A percentile compares a stretch with the other conserved stretches of the same genome.
Conservation (phyloP, 2,329 filamentous ascomycete genomes). For the Chrysoporthe puriensis region DNA sequence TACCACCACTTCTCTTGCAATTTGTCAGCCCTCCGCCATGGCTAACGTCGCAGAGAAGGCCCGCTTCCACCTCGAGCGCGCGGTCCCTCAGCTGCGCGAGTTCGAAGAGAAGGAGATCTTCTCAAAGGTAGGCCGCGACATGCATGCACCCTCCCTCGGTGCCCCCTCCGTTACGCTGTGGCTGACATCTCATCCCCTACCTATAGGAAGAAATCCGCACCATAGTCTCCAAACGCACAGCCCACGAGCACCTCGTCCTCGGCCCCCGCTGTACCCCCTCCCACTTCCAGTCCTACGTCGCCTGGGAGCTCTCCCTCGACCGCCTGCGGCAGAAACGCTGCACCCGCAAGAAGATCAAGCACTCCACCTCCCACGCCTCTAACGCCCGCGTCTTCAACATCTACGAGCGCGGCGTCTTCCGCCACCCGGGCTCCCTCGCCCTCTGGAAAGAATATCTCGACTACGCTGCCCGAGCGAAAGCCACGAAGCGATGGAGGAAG, state of each 20-base stretch:
- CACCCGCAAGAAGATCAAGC: constrained; percentile 76
- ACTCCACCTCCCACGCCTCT: constrained; percentile 68
- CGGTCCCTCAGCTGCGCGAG: constrained; percentile 88
- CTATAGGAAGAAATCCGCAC: constrained; percentile 82
- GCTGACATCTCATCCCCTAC: constrained; percentile 23
- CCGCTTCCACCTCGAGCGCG: constrained; percentile 90
- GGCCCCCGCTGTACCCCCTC: constrained; percentile 74
- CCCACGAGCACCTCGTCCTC: constrained; percentile 90
- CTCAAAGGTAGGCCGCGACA: constrained; percentile 59
- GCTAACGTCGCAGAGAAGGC: constrained; percentile 89
- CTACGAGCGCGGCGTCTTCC: constrained; percentile 81
- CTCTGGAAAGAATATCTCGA: constrained; percentile 92
- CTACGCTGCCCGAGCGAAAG: constrained; percentile 72
- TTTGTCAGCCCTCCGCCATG: constrained; percentile 55
- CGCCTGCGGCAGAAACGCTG: constrained; percentile 80
- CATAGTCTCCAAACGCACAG: constrained; percentile 87
- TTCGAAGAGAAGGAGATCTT: constrained; percentile 94
- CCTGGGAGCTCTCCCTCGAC: constrained; percentile 72
- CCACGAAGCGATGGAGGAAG: constrained; percentile 67
- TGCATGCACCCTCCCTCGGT: too few relatives aligned
- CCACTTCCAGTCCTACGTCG: constrained; percentile 85
- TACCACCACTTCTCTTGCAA: neutral
- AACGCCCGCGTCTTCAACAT: constrained; percentile 87
- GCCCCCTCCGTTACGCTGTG: too few relatives aligned
- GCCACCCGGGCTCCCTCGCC: constrained; percentile 78